Evolutionary conservation across 163 green algal genomes (phyloP).

Genomic region (Prototheca wickerhamii): DNA sequence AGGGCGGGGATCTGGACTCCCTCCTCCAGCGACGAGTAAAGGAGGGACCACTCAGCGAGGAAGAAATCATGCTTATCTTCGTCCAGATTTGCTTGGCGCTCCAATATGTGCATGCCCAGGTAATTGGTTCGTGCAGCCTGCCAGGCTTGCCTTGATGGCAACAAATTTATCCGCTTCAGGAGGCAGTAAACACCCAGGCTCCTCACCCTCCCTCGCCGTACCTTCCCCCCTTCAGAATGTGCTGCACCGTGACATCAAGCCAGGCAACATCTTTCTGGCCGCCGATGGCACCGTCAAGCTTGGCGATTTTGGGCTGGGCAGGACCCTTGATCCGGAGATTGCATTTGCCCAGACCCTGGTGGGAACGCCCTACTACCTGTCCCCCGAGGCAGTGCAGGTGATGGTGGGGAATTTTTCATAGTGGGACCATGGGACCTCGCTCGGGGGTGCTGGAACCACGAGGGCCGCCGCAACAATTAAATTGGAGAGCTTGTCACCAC

Average conservation of each 20-base stretch:
- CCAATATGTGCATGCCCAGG: constrained; percentile 39
- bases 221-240: constrained; percentile 31
- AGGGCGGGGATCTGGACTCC: constrained; percentile 45
- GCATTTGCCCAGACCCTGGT: constrained; percentile 33
- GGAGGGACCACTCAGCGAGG: constrained; percentile 33
- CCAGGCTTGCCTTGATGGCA: too few species aligned
- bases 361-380: constrained; percentile 47
- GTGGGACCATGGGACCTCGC: constrained; percentile 14
- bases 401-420: neutral
- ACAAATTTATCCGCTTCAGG: too few species aligned
- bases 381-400: constrained; percentile 38
- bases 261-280: constrained; percentile 57
- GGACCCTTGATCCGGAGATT: neutral
- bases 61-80: constrained; percentile 53
- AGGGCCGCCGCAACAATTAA: too few species aligned
- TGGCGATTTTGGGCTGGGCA: constrained; percentile 50
- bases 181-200: neutral
- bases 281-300: constrained; percentile 40
- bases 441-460: too few species aligned
- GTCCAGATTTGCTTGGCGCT: constrained; percentile 48
- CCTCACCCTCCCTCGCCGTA: neutral
- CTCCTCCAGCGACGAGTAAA: constrained; percentile 36
- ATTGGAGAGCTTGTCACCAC: too few species aligned
- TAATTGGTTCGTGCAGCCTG: neutral
- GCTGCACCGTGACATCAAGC: constrained; percentile 68